Evolutionary conservation across 1,284 basidiomycete genomes (phyloP).

Genomic region (Papiliotrema nemorosa): DNA sequence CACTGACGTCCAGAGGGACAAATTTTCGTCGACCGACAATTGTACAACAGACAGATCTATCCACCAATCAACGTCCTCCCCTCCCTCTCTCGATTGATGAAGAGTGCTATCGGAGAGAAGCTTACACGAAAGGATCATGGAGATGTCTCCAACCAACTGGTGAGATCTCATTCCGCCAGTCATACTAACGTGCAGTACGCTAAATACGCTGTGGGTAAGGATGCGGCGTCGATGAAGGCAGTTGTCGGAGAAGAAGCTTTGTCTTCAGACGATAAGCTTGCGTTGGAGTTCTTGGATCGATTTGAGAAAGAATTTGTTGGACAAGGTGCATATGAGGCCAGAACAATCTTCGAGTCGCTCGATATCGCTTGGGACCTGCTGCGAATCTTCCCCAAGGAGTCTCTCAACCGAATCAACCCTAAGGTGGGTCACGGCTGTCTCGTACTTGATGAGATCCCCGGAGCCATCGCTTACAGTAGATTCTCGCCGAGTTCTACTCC

Average conservation of each 20-base stretch:
- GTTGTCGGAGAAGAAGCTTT: slow-evolving; percentile 98
- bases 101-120: slow-evolving; percentile 97
- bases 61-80: slow-evolving; percentile 99
- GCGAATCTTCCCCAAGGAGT: slow-evolving; percentile 98
- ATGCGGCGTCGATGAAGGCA: slow-evolving; percentile 98
- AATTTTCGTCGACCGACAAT: slow-evolving; percentile 89
- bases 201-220: slow-evolving; percentile 95
- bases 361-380: slow-evolving; percentile 96
- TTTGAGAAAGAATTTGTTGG: slow-evolving; percentile 94
- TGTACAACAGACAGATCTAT: slow-evolving; percentile 78
- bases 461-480: no score
- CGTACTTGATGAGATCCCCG: no score
- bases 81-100: slow-evolving; percentile 98
- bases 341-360: slow-evolving; percentile 95
- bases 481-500: slow-evolving; percentile 31
- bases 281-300: slow-evolving; percentile 87
- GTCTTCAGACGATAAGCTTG: slow-evolving; percentile 84
- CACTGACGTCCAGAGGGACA: slow-evolving; percentile 65
- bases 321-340: slow-evolving; percentile 91
- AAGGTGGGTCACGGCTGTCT: slow-evolving; percentile 45
- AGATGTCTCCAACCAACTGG: slow-evolving; percentile 96
- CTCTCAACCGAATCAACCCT: slow-evolving; percentile 91
- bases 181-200: slow-evolving; percentile 64
- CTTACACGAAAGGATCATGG: slow-evolving; percentile 97
- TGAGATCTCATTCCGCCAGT: slow-evolving; percentile 49